Evolutionary conservation across 148 eudicot genomes (phyloP), one percentile per base, ranked within the genome.

Genomic region (Rhododendron mucronatum): DNA sequence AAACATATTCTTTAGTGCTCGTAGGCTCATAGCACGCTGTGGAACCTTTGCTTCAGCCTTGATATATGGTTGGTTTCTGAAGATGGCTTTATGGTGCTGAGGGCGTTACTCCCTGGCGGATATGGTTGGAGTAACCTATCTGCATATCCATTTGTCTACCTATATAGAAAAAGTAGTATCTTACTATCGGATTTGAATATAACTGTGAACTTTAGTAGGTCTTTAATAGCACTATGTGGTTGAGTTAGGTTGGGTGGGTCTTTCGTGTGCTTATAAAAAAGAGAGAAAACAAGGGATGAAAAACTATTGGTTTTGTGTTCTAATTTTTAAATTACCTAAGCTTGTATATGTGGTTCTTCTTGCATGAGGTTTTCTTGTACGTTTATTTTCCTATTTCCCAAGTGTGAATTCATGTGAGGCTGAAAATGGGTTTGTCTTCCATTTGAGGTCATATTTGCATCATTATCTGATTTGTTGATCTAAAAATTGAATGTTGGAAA

Each of bases 361-460:
- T 67, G 76, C 41, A 65, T 20, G 23, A 7, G 48, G 48, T 65
- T 83, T 41, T 8, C 14, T 67, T 57, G 10, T 83, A 57, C 11
- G 5, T 41, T n/a, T 69, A 45, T 28, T 26, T 39, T 14, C 28
- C 9, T 59, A 47, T 7, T 71, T 69, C 51, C 3, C 20, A 10
- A 5, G 37, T 10, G 44, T 45, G 61, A 48, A 74, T 35, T n/a
- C 50, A 15, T 11, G 15, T 1, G 0, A 41, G 5, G 67, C 26
- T 61, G 67, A 28, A 39, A n/a, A 2, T 84, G 30, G 78, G 16
- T 48, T 84, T 84, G 65, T 73, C 80, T 73, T 84, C 30, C 47
- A 84, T 21, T 84, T 67, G 55, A 45, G 57, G 33, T 50, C 14
- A 33, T 50, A 13, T 71, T 30, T 84, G 12, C 53, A 45, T 71